Evolutionary conservation across 208 protist genomes (phyloP).

Genomic region (Polymyxa betae): DNA sequence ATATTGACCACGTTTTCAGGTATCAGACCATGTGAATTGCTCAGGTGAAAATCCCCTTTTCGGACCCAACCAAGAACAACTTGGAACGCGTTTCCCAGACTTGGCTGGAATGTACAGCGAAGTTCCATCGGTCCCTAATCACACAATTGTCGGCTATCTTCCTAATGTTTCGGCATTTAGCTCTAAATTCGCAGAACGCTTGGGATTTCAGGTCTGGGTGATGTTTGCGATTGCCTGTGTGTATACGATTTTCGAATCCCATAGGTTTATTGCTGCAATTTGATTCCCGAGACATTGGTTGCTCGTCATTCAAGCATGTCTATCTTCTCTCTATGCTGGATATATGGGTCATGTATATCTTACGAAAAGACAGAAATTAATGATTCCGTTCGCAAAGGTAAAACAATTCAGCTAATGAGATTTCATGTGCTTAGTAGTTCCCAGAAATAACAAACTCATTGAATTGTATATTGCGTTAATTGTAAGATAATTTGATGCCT

Average conservation of each 20-base stretch:
- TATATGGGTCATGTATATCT: neutral
- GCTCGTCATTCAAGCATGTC: neutral
- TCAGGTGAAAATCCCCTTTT: conserved; percentile 18
- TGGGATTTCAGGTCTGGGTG: neutral
- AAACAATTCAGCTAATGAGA: neutral
- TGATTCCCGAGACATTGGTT: neutral
- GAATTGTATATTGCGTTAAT: neutral
- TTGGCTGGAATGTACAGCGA: neutral
- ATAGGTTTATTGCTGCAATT: neutral
- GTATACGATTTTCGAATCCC: neutral
- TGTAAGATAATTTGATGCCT: neutral
- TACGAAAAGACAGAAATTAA: neutral
- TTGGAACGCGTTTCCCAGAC: conserved; percentile 23
- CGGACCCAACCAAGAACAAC: neutral
- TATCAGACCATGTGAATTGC: conserved; percentile 17
- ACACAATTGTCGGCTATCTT: neutral
- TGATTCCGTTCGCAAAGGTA: conserved; percentile 8
- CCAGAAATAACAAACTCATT: neutral
- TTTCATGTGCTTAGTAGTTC: neutral
- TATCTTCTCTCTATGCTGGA: neutral
- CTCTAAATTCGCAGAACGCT: neutral
- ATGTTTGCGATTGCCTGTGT: neutral
- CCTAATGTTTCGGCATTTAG: neutral
- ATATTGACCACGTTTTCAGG: conserved; percentile 16
- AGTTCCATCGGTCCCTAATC: neutral